Evolutionary conservation across 2,329 filamentous ascomycete genomes (phyloP).

Genomic region (Aspergillus nomiae): DNA sequence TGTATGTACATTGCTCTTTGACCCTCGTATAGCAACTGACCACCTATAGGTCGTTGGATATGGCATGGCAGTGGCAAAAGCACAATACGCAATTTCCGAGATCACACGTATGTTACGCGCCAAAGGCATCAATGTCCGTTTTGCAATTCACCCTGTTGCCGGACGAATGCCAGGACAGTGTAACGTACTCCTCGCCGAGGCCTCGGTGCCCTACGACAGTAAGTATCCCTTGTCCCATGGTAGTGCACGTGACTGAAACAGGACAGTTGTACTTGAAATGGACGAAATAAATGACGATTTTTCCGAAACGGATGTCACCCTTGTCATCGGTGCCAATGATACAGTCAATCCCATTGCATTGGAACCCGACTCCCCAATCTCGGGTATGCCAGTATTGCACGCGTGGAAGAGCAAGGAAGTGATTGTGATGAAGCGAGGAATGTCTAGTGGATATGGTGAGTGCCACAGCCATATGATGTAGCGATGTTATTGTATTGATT

Average conservation of each 20-base stretch:
- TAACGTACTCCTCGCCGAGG: constrained; percentile 86
- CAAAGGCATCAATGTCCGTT: constrained; percentile 78
- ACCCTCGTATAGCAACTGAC: background rate
- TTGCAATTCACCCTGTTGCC: constrained; percentile 87
- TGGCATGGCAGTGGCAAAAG: constrained; percentile 92
- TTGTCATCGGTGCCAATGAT: constrained; percentile 90
- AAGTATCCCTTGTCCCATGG: constrained; percentile 21
- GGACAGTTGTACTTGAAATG: constrained; percentile 78
- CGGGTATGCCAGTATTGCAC: constrained; percentile 89
- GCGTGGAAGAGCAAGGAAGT: constrained; percentile 95
- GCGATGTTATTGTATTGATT: constrained; percentile 5
- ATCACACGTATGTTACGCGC: constrained; percentile 74
- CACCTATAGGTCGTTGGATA: constrained; percentile 69
- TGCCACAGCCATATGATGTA: constrained; percentile 13
- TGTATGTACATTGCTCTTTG: constrained; percentile 36
- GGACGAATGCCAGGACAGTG: constrained; percentile 93
- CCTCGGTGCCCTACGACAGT: constrained; percentile 83
- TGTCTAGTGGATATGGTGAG: constrained; percentile 83
- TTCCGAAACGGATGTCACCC: constrained; percentile 76
- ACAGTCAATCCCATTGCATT: constrained; percentile 89
- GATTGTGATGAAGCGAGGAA: constrained; percentile 88
- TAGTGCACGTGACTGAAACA: constrained; percentile 15
- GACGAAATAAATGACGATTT: constrained; percentile 97
- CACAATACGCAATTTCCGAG: constrained; percentile 85
- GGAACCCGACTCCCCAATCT: constrained; percentile 80